Conservation (phyloP, 169 alveolate genomes). For the Cryptosporidium parvum region DNA sequence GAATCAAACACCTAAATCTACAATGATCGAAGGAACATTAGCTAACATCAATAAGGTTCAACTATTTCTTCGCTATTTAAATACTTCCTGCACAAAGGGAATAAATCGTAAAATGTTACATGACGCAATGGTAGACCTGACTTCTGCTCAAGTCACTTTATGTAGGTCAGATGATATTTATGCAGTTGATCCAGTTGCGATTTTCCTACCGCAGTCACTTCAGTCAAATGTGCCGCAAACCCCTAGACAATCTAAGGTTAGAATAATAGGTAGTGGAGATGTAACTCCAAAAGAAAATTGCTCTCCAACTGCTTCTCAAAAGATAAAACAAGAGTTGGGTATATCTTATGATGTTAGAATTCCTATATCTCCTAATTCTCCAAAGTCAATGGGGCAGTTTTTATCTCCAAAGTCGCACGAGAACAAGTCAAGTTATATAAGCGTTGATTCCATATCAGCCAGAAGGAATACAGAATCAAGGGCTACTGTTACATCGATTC, state of each 20-base stretch:
- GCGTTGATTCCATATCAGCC: not conserved
- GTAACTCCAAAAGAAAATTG: slow-evolving; percentile 28
- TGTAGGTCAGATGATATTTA: slow-evolving; percentile 68
- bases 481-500: slow-evolving; percentile 23
- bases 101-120: slow-evolving; percentile 69
- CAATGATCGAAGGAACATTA: slow-evolving; percentile 66
- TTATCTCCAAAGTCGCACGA: slow-evolving; percentile 50
- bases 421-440: slow-evolving; percentile 1
- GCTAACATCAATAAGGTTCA: slow-evolving; percentile 71
- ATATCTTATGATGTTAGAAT: slow-evolving; percentile 35
- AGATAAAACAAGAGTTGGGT: slow-evolving; percentile 15
- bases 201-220: slow-evolving; percentile 45
- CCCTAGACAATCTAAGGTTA: slow-evolving; percentile 50
- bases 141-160: slow-evolving; percentile 68
- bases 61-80: slow-evolving; percentile 54
- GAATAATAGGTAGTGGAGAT: slow-evolving; percentile 10
- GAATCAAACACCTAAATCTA: slow-evolving; percentile 73
- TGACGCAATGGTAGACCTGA: slow-evolving; percentile 68
- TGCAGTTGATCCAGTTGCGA: slow-evolving; percentile 75
- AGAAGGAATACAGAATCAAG: slow-evolving; percentile 73
- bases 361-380: slow-evolving; percentile 48
- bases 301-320: slow-evolving; percentile 30
- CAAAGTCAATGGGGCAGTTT: slow-evolving; percentile 41
- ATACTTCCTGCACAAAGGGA: slow-evolving; percentile 53
- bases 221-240: slow-evolving; percentile 54